Percentiles rank a stretch among this genome's conserved stretches.
Conservation (phyloP, 495 filamentous ascomycete species). For the Xylaria sp. region DNA sequence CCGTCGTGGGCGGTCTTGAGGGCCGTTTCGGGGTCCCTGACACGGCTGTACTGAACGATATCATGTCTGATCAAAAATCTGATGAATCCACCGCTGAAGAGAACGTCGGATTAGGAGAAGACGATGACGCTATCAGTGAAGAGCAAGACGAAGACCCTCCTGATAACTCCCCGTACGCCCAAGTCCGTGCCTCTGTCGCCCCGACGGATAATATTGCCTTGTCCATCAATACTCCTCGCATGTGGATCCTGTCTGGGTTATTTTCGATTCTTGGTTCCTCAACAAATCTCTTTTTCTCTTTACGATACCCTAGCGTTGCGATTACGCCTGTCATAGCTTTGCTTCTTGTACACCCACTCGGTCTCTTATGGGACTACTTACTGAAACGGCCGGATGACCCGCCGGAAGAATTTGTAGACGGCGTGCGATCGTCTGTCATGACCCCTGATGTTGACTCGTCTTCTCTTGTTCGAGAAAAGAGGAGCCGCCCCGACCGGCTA, state of each 20-base stretch:
- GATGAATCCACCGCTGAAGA: conserved; percentile 34
- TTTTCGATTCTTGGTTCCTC: conserved; percentile 83
- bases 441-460: not conserved
- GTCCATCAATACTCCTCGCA: conserved; percentile 85
- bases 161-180: conserved; percentile 71
- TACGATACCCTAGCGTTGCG: conserved; percentile 85
- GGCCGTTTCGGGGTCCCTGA: conserved; percentile 56
- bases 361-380: conserved; percentile 75
- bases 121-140: conserved; percentile 40
- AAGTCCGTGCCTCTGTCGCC: conserved; percentile 79
- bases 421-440: conserved; percentile 43
- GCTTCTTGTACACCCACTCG: conserved; percentile 80
- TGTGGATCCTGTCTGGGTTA: conserved; percentile 80
- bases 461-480: conserved; percentile 33
- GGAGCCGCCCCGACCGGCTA: conserved; percentile 48
- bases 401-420: conserved; percentile 64
- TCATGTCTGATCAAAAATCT: conserved; percentile 38
- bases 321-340: conserved; percentile 87
- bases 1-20: conserved; percentile 51
- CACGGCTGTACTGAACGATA: conserved; percentile 44
- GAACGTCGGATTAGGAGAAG: conserved; percentile 19
- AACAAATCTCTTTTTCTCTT: conserved; percentile 82
- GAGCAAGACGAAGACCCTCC: conserved; percentile 57
- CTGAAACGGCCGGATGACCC: conserved; percentile 70
- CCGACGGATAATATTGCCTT: conserved; percentile 73